Evolutionary conservation across 345 rosid species (phyloP).

Genomic region (Cardamine chenopodiifolia): DNA sequence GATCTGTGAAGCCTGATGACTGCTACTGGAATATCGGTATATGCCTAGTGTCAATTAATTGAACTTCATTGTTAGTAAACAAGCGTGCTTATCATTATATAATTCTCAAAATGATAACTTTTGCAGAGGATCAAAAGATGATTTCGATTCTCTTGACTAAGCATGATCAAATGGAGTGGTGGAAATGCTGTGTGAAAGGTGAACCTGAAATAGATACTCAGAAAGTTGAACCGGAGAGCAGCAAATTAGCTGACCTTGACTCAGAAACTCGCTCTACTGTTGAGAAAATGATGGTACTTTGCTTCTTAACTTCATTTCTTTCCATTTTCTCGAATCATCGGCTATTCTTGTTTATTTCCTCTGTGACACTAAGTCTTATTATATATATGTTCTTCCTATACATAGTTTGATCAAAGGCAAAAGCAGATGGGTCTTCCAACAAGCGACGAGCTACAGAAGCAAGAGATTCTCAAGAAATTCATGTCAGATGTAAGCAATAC

Average conservation of each 20-base stretch:
- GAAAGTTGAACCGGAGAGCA: conserved; percentile 95
- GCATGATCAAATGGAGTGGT: conserved; percentile 97
- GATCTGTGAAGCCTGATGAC: conserved; percentile 81
- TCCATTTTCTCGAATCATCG: background rate
- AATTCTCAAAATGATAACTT: conserved; percentile 17
- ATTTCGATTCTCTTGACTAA: conserved; percentile 72
- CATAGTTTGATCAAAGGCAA: conserved; percentile 95
- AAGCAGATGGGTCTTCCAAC: conserved; percentile 97
- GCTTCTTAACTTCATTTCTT: background rate
- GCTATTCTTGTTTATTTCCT: background rate
- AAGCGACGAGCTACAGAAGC: conserved; percentile 93
- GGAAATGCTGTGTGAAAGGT: conserved; percentile 87
- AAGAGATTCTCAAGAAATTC: conserved; percentile 88
- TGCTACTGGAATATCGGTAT: conserved; percentile 97
- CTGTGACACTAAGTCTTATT: background rate
- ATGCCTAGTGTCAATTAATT: conserved; percentile 10
- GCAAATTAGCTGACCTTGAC: conserved; percentile 86
- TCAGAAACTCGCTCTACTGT: conserved; percentile 86
- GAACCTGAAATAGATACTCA: conserved; percentile 95
- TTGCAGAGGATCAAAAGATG: conserved; percentile 48
- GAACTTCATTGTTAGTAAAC: background rate
- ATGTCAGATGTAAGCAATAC: conserved; percentile 53
- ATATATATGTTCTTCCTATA: background rate
- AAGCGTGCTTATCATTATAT: conserved; percentile 1
- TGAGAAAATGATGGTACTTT: conserved; percentile 93